Percentiles rank a stretch among this genome's conserved stretches.
Evolutionary conservation across 371 early-diverging fungal genomes (phyloP).

Genomic region (Coemansia sp.): DNA sequence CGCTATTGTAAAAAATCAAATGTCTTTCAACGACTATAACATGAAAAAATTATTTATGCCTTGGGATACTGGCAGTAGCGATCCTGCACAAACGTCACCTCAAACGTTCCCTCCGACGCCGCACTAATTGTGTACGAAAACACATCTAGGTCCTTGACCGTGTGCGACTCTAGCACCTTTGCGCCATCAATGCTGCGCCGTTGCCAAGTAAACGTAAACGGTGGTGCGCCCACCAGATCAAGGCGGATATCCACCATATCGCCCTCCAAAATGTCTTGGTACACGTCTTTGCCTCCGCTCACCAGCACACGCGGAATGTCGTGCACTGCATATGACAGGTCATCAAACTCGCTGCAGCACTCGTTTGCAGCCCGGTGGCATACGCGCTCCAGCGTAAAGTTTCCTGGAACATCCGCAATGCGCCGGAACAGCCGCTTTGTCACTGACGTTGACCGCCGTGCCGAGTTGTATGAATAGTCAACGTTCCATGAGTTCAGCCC

Average conservation of each 20-base stretch:
- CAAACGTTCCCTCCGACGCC: constrained; percentile 50
- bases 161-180: constrained; percentile 53
- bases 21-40: no score
- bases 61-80: constrained; percentile 53
- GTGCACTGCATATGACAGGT: constrained; percentile 43
- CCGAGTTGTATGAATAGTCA: constrained; percentile 46
- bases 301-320: constrained; percentile 50
- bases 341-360: constrained; percentile 51
- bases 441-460: constrained; percentile 11
- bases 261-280: constrained; percentile 50
- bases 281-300: constrained; percentile 48
- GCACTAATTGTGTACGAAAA: constrained; percentile 38
- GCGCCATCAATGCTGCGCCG: constrained; percentile 31
- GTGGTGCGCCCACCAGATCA: constrained; percentile 46
- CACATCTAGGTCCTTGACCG: constrained; percentile 44
- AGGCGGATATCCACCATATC: constrained; percentile 48
- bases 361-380: constrained; percentile 53
- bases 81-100: constrained; percentile 52
- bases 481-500: constrained; percentile 50
- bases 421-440: constrained; percentile 51
- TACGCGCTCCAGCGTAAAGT: constrained; percentile 46
- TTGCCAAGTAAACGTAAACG: constrained; percentile 55
- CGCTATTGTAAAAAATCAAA: no score
- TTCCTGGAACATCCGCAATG: constrained; percentile 47
- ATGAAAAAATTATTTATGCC: neutral